These are phyloP conservation scores for Hypericum perforatum DNA, from an alignment of 345 rosid genomes.

Conservation along the genomic window DNA sequence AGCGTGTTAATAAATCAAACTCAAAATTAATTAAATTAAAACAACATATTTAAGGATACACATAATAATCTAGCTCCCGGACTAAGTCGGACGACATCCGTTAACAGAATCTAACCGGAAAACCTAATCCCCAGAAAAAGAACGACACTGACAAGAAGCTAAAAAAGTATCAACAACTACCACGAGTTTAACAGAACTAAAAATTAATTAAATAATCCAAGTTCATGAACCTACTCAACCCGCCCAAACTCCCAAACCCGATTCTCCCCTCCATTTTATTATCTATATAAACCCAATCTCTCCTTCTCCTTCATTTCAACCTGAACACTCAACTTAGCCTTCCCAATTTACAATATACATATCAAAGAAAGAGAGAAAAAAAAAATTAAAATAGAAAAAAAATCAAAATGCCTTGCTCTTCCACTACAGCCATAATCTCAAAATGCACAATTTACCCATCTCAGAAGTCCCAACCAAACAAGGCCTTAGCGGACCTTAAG, in stretches of 20 bases:
- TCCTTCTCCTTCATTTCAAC: background rate
- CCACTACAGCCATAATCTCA: slow-evolving; percentile 33
- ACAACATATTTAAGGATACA: no score
- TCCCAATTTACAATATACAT: background rate
- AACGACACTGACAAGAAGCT: no score
- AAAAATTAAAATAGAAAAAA: no score
- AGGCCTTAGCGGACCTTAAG: slow-evolving; percentile 25
- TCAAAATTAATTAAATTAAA: no score
- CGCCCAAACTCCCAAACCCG: slow-evolving; percentile 1
- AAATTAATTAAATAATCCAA: background rate
- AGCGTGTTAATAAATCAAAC: no score
- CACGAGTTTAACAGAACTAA: no score
- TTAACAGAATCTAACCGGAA: no score
- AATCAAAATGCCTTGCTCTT: slow-evolving; percentile 59
- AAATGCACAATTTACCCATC: slow-evolving; percentile 51
- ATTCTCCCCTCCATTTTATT: background rate
- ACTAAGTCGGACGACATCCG: no score
- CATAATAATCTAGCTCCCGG: no score
- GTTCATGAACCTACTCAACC: slow-evolving; percentile 44
- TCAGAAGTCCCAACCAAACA: slow-evolving; percentile 18
- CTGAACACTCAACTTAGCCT: background rate
- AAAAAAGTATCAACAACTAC: no score
- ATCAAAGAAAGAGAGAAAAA: background rate
- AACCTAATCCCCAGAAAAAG: no score
- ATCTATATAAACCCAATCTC: background rate